These are phyloP conservation scores for Aristolochia contorta DNA, from an alignment of 164 flowering plant species.

Conservation along the genomic window DNA sequence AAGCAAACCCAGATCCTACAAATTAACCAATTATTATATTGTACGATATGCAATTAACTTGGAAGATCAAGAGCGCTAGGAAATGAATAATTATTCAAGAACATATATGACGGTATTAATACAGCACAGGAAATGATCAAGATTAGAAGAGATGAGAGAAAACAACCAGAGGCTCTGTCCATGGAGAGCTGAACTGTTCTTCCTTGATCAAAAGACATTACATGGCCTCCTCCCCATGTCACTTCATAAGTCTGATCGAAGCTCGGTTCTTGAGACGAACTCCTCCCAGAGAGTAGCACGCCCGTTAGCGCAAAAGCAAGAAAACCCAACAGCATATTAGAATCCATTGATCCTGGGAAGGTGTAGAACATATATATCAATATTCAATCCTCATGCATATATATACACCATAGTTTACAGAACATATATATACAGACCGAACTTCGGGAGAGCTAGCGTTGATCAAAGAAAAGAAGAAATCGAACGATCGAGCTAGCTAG, in stretches of 20 bases:
- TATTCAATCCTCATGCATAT: too few relatives aligned
- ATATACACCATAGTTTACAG: too few relatives aligned
- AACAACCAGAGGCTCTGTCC: constrained; percentile 32
- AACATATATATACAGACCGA: too few relatives aligned
- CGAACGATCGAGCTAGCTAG: too few relatives aligned
- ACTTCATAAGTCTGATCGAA: constrained; percentile 32
- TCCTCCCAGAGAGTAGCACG: constrained; percentile 5
- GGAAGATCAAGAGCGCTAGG: background rate
- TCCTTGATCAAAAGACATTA: constrained; percentile 22
- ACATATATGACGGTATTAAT: background rate
- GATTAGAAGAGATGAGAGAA: background rate
- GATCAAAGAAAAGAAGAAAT: too few relatives aligned
- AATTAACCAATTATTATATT: background rate
- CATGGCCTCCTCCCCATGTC: constrained; percentile 35
- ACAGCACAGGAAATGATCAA: background rate
- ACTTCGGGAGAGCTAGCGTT: too few relatives aligned
- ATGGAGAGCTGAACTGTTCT: constrained; percentile 36
- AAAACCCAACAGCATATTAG: background rate
- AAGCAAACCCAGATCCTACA: constrained; percentile 49
- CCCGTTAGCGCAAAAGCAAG: constrained; percentile 1
- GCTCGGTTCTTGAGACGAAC: background rate
- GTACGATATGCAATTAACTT: background rate
- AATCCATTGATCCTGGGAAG: constrained; percentile 4
- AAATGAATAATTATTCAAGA: background rate
- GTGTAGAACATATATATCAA: background rate